Base-by-base conservation (phyloP, 1,139 yeast species). In the Lodderomyces orthopsilosis region DNA sequence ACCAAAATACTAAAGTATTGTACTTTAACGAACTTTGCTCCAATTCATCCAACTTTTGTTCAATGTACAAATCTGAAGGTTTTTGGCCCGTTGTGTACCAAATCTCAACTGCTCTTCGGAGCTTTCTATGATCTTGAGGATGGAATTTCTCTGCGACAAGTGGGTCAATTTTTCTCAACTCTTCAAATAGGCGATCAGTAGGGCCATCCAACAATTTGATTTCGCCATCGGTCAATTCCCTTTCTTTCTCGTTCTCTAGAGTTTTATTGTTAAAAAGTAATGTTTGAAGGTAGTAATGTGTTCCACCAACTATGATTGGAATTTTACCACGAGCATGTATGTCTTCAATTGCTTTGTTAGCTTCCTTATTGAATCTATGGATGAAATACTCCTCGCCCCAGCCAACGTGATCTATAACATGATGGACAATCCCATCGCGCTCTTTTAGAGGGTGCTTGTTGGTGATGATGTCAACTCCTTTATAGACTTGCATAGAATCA, bases 401-500 rank as follows among this genome's bases (percentile, higher is more conserved):
- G 2, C 66, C 66, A 1, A 88, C 79, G 61, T 89, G 94, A 51
- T 93, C 83, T 77, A 93, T 83, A 1, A 94, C 81, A 68, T 91
- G 96, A 57, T 93, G 99, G 0, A 80, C 74, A 0, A 93, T 60
- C 0, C 87, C 90, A 4, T 74, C 70, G 33, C 96, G 70, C 52
- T 93, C 97, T 0, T 66, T 70, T 1, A 84, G 46, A 0, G 98
- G 98, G 55, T 91, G 98, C 56, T 93, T 93, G 59, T 94, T 94
- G 30, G 98, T 89, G 51, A 93, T 88, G 23, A 79, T 78, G 18
- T 86, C 90, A 1, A 83, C 65, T 1, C 79, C 83, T 33, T 70
- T 65, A 61, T 93, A 93, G 64, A 93, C 87, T 64, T 94, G 98
- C 97, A 93, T 91, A 3, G 98, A 89, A 61, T 93, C 99, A 0